Conservation (phyloP, 805 yeast species). For the Kazachstania psychrophila region DNA sequence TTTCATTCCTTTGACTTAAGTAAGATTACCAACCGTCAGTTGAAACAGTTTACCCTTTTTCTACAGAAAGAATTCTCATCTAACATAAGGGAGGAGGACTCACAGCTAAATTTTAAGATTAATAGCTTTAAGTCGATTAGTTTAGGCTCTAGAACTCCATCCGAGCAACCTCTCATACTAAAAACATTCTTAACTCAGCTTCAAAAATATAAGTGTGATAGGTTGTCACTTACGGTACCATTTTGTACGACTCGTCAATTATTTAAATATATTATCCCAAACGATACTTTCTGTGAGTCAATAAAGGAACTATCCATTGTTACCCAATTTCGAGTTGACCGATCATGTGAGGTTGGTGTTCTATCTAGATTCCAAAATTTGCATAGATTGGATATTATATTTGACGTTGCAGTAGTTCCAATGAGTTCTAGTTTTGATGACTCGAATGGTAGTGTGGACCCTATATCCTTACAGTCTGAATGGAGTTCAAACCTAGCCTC, state of each 20-base stretch:
- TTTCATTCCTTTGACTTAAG: slow-evolving; percentile 15
- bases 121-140: slow-evolving; percentile 8
- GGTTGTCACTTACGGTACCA: slow-evolving; percentile 15
- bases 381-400: slow-evolving; percentile 16
- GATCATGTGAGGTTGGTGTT: slow-evolving; percentile 13
- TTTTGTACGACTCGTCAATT: slow-evolving; percentile 15
- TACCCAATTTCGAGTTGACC: slow-evolving; percentile 14
- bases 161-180: slow-evolving; percentile 19
- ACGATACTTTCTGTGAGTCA: slow-evolving; percentile 5
- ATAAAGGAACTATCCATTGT: slow-evolving; percentile 16
- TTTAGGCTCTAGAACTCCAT: slow-evolving; percentile 14
- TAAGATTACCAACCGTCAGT: slow-evolving; percentile 10
- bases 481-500: slow-evolving; percentile 16
- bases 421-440: slow-evolving; percentile 2
- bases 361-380: slow-evolving; percentile 13
- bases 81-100: too few relatives aligned
- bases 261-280: slow-evolving; percentile 7
- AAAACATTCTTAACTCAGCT: slow-evolving; percentile 9
- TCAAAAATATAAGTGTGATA: slow-evolving; percentile 9
- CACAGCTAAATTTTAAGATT: neutral
- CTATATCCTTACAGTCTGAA: slow-evolving; percentile 3
- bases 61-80: slow-evolving; percentile 4
- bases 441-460: neutral
- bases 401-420: slow-evolving; percentile 14
- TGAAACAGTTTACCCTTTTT: slow-evolving; percentile 14